These are phyloP conservation scores for Tephrocybe sp. DNA, from an alignment of 768 basidiomycete species.

Conservation along the genomic window DNA sequence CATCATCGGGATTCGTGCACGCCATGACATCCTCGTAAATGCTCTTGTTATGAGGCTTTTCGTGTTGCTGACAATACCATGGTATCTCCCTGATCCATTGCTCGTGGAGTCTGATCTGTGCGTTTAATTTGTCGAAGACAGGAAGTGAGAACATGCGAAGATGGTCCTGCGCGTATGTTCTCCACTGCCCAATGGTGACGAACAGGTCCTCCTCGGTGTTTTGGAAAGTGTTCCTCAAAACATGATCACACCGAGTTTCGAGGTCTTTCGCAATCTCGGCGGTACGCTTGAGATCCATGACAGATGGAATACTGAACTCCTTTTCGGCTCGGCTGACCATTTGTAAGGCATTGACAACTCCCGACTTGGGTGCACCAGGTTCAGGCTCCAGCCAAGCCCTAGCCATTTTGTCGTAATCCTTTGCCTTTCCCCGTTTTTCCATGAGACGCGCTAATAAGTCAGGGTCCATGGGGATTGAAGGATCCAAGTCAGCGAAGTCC, in stretches of 20 bases:
- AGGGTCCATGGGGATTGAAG: conserved; percentile 67
- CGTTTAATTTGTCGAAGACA: conserved; percentile 68
- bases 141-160: conserved; percentile 72
- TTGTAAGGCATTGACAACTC: conserved; percentile 65
- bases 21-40: conserved; percentile 76
- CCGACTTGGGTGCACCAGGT: conserved; percentile 51
- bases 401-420: conserved; percentile 79
- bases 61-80: conserved; percentile 74
- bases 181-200: conserved; percentile 71
- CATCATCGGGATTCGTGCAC: conserved; percentile 73
- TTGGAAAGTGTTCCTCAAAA: conserved; percentile 61
- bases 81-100: conserved; percentile 74
- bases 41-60: conserved; percentile 56
- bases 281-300: conserved; percentile 63
- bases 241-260: conserved; percentile 71
- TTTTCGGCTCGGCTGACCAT: conserved; percentile 71
- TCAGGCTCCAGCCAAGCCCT: conserved; percentile 66
- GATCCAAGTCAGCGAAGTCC: conserved; percentile 62
- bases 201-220: conserved; percentile 64
- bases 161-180: conserved; percentile 65
- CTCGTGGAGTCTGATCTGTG: conserved; percentile 63
- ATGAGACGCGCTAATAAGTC: conserved; percentile 64
- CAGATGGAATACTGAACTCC: conserved; percentile 68
- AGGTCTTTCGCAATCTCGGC: conserved; percentile 79
- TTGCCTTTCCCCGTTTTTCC: conserved; percentile 63